Conservation (phyloP, 306 rosid genomes). For the Castanea crenata region DNA sequence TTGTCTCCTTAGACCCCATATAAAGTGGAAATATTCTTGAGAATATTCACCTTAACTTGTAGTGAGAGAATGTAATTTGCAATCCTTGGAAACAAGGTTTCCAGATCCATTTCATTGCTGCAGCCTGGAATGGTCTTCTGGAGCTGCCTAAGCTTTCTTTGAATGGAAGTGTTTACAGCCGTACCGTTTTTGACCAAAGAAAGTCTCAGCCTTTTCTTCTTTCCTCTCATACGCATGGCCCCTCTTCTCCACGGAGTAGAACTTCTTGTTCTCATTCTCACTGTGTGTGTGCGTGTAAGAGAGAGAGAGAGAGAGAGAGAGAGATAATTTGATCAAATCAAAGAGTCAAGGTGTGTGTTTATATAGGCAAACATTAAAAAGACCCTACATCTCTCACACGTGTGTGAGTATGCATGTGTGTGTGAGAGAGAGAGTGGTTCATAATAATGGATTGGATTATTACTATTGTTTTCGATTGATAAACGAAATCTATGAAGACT, state of each 20-base stretch:
- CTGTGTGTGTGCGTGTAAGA: background rate
- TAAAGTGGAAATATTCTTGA: constrained; percentile 53
- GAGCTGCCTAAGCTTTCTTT: constrained; percentile 53
- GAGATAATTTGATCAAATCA: constrained; percentile 6
- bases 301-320: constrained; percentile 1
- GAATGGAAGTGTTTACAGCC: constrained; percentile 15
- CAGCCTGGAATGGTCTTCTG: constrained; percentile 50
- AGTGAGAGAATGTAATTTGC: constrained; percentile 50
- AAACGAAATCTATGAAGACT: background rate
- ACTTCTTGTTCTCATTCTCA: constrained; percentile 43
- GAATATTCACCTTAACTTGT: constrained; percentile 52
- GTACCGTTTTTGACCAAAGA: constrained; percentile 25
- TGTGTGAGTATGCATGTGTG: background rate
- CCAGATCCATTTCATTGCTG: constrained; percentile 35
- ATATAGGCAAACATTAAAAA: background rate
- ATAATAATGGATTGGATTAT: background rate
- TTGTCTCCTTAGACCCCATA: constrained; percentile 45
- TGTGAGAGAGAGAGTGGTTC: background rate
- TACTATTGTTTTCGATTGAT: background rate
- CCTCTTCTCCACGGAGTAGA: constrained; percentile 30
- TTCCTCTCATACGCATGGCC: constrained; percentile 38
- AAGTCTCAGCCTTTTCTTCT: constrained; percentile 49
- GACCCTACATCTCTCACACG: background rate
- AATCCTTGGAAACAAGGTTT: constrained; percentile 44
- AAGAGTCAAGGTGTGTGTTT: constrained; percentile 1